Evolutionary conservation across 2,329 filamentous ascomycete genomes (phyloP).

Genomic region (Trichoderma polysporum): DNA sequence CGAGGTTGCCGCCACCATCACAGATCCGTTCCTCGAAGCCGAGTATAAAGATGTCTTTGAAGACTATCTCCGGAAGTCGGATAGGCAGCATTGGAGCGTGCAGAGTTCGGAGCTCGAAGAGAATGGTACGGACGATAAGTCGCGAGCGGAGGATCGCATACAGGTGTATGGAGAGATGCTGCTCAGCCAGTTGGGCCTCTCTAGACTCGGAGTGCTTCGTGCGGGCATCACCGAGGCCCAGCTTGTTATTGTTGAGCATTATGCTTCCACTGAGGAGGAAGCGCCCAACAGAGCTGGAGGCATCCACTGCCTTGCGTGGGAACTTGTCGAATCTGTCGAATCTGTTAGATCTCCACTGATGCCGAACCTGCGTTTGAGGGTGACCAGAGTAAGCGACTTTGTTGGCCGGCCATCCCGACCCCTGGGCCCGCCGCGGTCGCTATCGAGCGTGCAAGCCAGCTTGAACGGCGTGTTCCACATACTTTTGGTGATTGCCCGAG

Average conservation of each 20-base stretch:
- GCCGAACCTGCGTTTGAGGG: conserved; percentile 27
- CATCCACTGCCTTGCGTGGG: conserved; percentile 33
- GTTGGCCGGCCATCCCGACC: conserved; percentile 16
- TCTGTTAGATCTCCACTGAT: conserved; percentile 21
- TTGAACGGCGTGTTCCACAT: conserved; percentile 26
- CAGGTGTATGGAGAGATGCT: conserved; percentile 25
- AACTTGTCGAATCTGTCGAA: conserved; percentile 29
- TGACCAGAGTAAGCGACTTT: conserved; percentile 31
- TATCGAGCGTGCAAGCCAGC: conserved; percentile 27
- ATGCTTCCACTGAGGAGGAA: conserved; percentile 22
- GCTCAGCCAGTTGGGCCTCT: conserved; percentile 26
- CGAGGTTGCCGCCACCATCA: conserved; percentile 21
- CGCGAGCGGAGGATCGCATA: conserved; percentile 26
- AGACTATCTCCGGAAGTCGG: conserved; percentile 29
- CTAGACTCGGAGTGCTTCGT: conserved; percentile 17
- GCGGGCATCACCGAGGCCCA: conserved; percentile 24
- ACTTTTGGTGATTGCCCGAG: conserved; percentile 31
- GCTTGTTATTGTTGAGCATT: conserved; percentile 30
- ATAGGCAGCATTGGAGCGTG: conserved; percentile 26
- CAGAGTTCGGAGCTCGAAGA: conserved; percentile 23
- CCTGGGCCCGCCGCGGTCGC: conserved; percentile 18
- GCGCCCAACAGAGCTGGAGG: conserved; percentile 11
- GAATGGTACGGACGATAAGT: conserved; percentile 19
- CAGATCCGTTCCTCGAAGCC: conserved; percentile 29
- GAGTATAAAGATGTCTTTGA: conserved; percentile 31